Percentiles rank a stretch among this genome's conserved stretches.
These are phyloP conservation scores for Stachybotrys echinatus DNA, from an alignment of 2,329 filamentous ascomycete species.

Conservation along the genomic window DNA sequence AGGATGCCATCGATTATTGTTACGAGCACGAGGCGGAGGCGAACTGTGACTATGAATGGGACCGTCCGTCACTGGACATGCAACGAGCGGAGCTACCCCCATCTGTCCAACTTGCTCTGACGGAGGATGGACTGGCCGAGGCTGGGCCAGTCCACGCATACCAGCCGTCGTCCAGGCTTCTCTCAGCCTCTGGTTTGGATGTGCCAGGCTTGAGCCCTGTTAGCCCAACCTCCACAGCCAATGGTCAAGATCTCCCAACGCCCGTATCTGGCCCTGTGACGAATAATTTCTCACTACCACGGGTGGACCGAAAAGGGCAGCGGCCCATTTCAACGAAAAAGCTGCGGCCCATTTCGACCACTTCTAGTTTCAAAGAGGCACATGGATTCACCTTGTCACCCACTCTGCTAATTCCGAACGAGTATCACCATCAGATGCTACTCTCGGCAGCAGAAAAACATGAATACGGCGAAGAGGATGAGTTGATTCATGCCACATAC, in stretches of 20 bases:
- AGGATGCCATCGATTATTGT: constrained; percentile 66
- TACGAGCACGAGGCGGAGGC: constrained; percentile 65
- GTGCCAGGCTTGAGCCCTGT: constrained; percentile 44
- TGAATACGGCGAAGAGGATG: constrained; percentile 26
- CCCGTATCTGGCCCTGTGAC: constrained; percentile 30
- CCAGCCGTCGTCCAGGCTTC: constrained; percentile 19
- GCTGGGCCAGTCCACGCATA: constrained; percentile 9
- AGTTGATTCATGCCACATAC: constrained; percentile 14
- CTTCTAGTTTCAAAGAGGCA: constrained; percentile 52
- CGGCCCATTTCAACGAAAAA: constrained; percentile 21
- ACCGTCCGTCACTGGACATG: constrained; percentile 48
- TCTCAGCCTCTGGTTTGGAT: constrained; percentile 26
- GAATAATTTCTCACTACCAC: constrained; percentile 49
- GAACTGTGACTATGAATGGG: constrained; percentile 62
- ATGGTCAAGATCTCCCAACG: constrained; percentile 38
- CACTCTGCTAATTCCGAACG: constrained; percentile 55
- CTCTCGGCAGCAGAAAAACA: constrained; percentile 19
- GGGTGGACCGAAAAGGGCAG: constrained; percentile 26
- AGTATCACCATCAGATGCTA: constrained; percentile 52
- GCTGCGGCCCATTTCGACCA: constrained; percentile 37
- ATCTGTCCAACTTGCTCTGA: constrained; percentile 15
- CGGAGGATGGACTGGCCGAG: constrained; percentile 17
- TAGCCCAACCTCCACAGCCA: constrained; percentile 37
- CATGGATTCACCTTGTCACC: constrained; percentile 57
- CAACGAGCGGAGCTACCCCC: constrained; percentile 15